These are phyloP conservation scores for Aotearoamyces nothofagi DNA, from an alignment of 2,329 filamentous ascomycete genomes.

Conservation along the genomic window DNA sequence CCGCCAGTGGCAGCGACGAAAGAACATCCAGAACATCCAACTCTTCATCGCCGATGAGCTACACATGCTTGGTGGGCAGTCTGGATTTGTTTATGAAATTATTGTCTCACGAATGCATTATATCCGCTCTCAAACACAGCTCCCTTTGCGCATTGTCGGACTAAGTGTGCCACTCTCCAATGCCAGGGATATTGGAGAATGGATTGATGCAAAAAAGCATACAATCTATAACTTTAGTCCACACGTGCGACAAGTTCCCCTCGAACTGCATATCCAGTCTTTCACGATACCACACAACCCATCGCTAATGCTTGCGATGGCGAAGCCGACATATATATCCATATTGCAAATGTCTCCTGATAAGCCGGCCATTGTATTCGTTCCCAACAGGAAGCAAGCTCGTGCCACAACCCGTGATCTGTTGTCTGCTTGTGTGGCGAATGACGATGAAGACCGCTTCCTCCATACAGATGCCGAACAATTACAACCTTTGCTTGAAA, in stretches of 20 bases:
- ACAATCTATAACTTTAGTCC: slow-evolving; percentile 99
- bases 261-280: slow-evolving; percentile 90
- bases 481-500: slow-evolving; percentile 65
- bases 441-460: slow-evolving; percentile 89
- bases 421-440: slow-evolving; percentile 71
- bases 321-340: slow-evolving; percentile 79
- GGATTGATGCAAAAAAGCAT: slow-evolving; percentile 95
- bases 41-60: slow-evolving; percentile 92
- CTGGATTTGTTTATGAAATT: slow-evolving; percentile 86
- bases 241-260: slow-evolving; percentile 70
- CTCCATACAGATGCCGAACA: slow-evolving; percentile 73
- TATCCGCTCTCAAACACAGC: slow-evolving; percentile 77
- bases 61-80: slow-evolving; percentile 76
- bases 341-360: slow-evolving; percentile 78
- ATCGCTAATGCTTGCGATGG: slow-evolving; percentile 97
- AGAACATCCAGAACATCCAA: slow-evolving; percentile 82
- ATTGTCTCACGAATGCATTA: slow-evolving; percentile 97
- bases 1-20: slow-evolving; percentile 88
- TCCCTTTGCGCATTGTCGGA: slow-evolving; percentile 73
- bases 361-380: slow-evolving; percentile 83
- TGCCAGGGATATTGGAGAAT: slow-evolving; percentile 86
- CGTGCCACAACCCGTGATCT: slow-evolving; percentile 77
- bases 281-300: slow-evolving; percentile 95
- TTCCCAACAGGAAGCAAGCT: slow-evolving; percentile 86
- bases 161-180: slow-evolving; percentile 87